A percentile compares a stretch with the other conserved stretches of the same genome.
phyloP scores from a whole-genome alignment of 805 yeast species.

The Grigorovia yakushimaensis region DNA sequence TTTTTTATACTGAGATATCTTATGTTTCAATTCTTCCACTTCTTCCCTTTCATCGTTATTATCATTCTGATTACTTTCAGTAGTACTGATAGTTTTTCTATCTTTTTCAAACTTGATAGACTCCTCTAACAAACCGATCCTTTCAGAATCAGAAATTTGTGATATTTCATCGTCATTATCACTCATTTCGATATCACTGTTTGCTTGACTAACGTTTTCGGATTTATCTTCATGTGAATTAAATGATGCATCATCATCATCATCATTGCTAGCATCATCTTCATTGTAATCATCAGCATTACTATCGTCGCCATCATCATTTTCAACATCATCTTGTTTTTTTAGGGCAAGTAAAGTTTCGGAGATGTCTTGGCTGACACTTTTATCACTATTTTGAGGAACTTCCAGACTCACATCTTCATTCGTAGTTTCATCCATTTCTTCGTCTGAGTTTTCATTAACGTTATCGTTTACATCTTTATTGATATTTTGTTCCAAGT shows the following conservation, averaged over 20 bases:
- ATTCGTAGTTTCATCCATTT: slow-evolving; percentile 10
- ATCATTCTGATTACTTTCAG: slow-evolving; percentile 15
- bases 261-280: slow-evolving; percentile 1
- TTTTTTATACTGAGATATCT: slow-evolving; percentile 10
- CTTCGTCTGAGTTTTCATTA: not conserved
- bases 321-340: not conserved
- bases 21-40: slow-evolving; percentile 26
- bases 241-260: not conserved
- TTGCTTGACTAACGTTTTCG: not conserved
- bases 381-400: not conserved
- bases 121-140: slow-evolving; percentile 16
- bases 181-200: slow-evolving; percentile 1
- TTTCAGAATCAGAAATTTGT: slow-evolving; percentile 26
- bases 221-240: not conserved
- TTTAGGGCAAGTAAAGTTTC: not conserved
- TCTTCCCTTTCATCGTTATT: slow-evolving; percentile 27
- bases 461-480: not conserved
- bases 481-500: slow-evolving; percentile 8
- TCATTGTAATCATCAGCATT: not conserved
- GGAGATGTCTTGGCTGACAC: not conserved
- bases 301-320: not conserved
- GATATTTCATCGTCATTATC: slow-evolving; percentile 24
- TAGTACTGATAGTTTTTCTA: slow-evolving; percentile 8
- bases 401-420: not conserved
- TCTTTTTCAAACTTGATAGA: slow-evolving; percentile 12